Evolutionary conservation across 2,329 filamentous ascomycete species (phyloP), one percentile per base, ranked within the genome.

Genomic region (Paramyrothecium sp.): DNA sequence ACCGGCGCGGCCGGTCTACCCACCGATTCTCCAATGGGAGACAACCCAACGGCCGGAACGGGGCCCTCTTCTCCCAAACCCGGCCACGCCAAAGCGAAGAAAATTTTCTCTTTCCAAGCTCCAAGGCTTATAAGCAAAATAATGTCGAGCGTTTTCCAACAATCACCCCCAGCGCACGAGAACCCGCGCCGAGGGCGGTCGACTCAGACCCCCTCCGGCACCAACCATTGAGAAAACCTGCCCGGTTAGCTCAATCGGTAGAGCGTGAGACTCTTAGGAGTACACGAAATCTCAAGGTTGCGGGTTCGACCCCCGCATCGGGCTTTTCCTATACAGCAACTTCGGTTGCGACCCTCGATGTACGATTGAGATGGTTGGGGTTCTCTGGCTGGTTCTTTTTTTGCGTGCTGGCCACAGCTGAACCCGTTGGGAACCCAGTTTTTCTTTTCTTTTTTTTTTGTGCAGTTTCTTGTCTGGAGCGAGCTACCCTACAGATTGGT

Each of bases 221-320:
- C 38, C n/a, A 44, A 19, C 38, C 38, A 44, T 44, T 44, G 38
- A 44, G 38, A 44, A n/a, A 50, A 51, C 49, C 49, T 51, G 51
- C 59, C 54, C 55, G 56, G 60, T 58, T 58, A 58, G 56, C 56
- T 61, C 56, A 61, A 63, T 61, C 61, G 61, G 58, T 85, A 86
- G 83, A 86, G 82, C 82, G 82, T 85, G 78, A 84, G 83, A 84
- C 83, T 86, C 83, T 81, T 80, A 80, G 5, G 56, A 54, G 58
- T 56, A 49, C 58, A 60, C 58, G 38, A 26, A 58, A 79, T 78
- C 77, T 79, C 73, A 78, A 79, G 75, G 75, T 74, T 79, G 75
- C 75, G 76, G 77, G 80, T 81, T 80, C 77, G 76, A 78, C 68
- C 70, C 69, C 70, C 69, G 68, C 69, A 68, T 71, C 64, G 69